Evolutionary conservation across 345 rosid genomes (phyloP).

Genomic region (Lepidium didymum): DNA sequence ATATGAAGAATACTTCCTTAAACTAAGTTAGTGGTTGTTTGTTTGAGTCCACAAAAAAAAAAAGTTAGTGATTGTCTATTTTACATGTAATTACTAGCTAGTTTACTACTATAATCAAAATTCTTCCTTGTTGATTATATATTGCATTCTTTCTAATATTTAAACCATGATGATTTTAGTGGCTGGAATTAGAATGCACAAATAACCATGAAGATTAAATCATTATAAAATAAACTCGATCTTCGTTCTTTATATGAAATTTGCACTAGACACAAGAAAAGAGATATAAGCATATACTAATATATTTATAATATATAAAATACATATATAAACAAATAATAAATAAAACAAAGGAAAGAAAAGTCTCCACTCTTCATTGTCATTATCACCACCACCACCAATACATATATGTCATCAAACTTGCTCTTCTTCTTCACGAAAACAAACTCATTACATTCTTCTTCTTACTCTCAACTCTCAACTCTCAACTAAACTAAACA

Average conservation of each 20-base stretch:
- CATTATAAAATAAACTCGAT: not conserved
- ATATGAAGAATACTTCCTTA: not conserved
- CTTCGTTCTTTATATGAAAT: not conserved
- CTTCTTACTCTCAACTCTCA: not conserved
- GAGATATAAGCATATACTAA: not conserved
- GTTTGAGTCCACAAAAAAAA: no score
- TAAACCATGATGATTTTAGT: slow-evolving; percentile 12
- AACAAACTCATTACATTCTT: not conserved
- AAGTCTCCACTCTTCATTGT: slow-evolving; percentile 15
- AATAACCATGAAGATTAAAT: not conserved
- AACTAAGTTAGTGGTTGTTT: not conserved
- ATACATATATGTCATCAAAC: slow-evolving; percentile 31
- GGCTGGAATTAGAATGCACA: slow-evolving; percentile 2
- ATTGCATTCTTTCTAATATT: not conserved
- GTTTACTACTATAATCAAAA: not conserved
- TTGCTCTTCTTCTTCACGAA: not conserved
- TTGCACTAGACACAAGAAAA: slow-evolving; percentile 3
- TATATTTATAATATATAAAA: not conserved
- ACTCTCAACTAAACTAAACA: slow-evolving; percentile 1
- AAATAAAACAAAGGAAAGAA: not conserved
- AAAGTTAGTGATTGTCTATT: not conserved
- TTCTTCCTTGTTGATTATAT: not conserved
- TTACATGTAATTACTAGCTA: not conserved
- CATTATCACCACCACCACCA: slow-evolving; percentile 13
- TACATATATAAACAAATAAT: not conserved